Base-by-base conservation (phyloP, 345 rosid species). In the Lepidium sativum region DNA sequence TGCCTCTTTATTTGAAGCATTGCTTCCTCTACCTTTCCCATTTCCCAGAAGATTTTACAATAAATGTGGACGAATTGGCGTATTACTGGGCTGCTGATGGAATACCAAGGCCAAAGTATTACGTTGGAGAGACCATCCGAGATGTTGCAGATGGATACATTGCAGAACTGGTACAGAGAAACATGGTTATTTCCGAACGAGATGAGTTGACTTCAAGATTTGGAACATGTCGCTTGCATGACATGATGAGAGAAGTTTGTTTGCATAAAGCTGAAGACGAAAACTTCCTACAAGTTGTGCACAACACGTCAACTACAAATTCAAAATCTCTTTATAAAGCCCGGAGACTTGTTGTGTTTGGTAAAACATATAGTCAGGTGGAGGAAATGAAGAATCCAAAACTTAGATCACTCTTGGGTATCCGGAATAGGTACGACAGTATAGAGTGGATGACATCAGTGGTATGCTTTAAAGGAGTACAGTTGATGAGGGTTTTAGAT, bases 81-180 rank as follows among this genome's bases (percentile, higher is more conserved):
- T 54, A 27, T n/a, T 69, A 68, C 38, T 81, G 78, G 87, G 57
- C 72, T 5, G 80, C 78, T n/a, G 77, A 79, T 44, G 84, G 84
- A 13, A 44, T 83, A 37, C 2, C 1, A 9, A 0, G 6, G 47
- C 39, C 31, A 9, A 43, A 43, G 0, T 0, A 23, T 29, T 48
- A 21, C 23, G 63, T 63, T 27, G 72, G 50, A 23, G 69, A 4
- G 15, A 43, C 34, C 8, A 23, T 56, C 5, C 73, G 59, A 33
- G 71, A 80, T 29, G 69, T 43, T 0, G 81, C 49, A 1, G 54
- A 74, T 11, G 6, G 31, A 12, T 69, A 69, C 53, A 25, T 80
- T 20, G 41, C 9, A 15, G 77, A 80, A 62, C 63, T 83, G 23
- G 53, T 48, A 2, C 52, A 61, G 10, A 72, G 70, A 66, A 54